Conservation (phyloP, 805 yeast genomes). For the Pichia paraexigua region DNA sequence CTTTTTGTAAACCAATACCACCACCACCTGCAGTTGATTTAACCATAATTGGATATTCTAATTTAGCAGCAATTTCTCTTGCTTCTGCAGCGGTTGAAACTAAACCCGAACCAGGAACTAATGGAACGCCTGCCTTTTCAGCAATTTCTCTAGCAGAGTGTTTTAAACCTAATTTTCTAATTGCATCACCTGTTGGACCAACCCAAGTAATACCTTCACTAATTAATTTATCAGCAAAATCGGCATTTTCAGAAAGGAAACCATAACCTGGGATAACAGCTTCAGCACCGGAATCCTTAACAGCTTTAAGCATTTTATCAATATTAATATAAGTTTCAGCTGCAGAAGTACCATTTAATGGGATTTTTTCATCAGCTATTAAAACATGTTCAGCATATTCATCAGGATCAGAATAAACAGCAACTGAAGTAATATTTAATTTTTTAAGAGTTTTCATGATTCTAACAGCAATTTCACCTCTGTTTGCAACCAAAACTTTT, state of each 20-base stretch:
- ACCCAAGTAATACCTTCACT: constrained; percentile 82
- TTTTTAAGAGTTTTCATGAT: constrained; percentile 83
- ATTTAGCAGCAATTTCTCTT: constrained; percentile 55
- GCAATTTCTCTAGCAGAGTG: constrained; percentile 97
- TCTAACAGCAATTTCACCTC: constrained; percentile 97
- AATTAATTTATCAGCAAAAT: constrained; percentile 82
- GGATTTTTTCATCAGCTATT: constrained; percentile 73
- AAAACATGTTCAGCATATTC: constrained; percentile 80
- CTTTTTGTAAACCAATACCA: constrained; percentile 95
- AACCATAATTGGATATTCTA: constrained; percentile 89
- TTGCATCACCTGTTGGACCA: constrained; percentile 95
- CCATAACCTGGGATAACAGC: constrained; percentile 99
- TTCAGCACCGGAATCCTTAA: constrained; percentile 74
- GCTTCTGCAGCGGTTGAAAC: constrained; percentile 71
- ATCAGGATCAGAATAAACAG: constrained; percentile 88
- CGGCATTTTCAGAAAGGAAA: constrained; percentile 92
- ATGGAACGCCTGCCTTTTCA: constrained; percentile 81
- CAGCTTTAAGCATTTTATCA: constrained; percentile 81
- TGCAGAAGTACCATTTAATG: constrained; percentile 74
- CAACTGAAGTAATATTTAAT: constrained; percentile 69
- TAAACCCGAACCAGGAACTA: constrained; percentile 95
- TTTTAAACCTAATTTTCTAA: constrained; percentile 83
- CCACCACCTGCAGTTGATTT: constrained; percentile 99
- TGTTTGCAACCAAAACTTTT: constrained; percentile 86
- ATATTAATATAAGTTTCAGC: constrained; percentile 85